Base-by-base conservation (phyloP, 2,329 filamentous ascomycete genomes). In the Beauveria medogensis region DNA sequence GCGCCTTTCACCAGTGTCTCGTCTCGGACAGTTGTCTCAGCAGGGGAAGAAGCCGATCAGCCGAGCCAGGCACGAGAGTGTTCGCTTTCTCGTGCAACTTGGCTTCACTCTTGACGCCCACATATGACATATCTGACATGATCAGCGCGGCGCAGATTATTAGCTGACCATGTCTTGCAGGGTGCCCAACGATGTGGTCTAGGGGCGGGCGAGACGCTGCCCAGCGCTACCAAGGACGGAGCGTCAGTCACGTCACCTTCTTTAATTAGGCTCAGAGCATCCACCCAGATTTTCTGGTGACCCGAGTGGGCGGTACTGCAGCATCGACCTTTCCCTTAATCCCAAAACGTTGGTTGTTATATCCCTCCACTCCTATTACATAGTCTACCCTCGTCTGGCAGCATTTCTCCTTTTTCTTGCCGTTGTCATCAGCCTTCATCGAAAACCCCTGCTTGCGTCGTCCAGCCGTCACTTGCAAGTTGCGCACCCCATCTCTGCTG, bases 281-380 rank as follows among this genome's bases (percentile, higher is more conserved):
- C 47, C 55, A 50, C 55, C 55, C 47, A 58, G 22, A 51, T 50
- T 50, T 43, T 58, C 24, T 51, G 34, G 54, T 26, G 55, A 58
- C 55, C 55, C 55, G 46, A 58, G 55, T 43, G 55, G 34, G 22
- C 24, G 55, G 54, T 56, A 37, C 55, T 7, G 44, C 55, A 22
- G 26, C 46, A 58, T 58, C 34, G 46, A 51, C 37, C 43, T 43
- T 58, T 18, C n/a, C 46, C 34, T 51, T 37, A 37, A 37, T 37
- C 34, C 34, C 34, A 6, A 6, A 37, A 37, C 34, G 5, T 37
- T 37, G 5, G 34, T 37, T 50, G 14, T n/a, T 7, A 51, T 58
- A 58, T 58, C 34, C 34, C 34, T 37, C 55, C 55, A 58, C 55
- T 51, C 55, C 30, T 51, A 50, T 50, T 51, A 4, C 24, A 58